Evolutionary conservation across 2,329 filamentous ascomycete genomes (phyloP).

Genomic region (Aureobasidium sp.): DNA sequence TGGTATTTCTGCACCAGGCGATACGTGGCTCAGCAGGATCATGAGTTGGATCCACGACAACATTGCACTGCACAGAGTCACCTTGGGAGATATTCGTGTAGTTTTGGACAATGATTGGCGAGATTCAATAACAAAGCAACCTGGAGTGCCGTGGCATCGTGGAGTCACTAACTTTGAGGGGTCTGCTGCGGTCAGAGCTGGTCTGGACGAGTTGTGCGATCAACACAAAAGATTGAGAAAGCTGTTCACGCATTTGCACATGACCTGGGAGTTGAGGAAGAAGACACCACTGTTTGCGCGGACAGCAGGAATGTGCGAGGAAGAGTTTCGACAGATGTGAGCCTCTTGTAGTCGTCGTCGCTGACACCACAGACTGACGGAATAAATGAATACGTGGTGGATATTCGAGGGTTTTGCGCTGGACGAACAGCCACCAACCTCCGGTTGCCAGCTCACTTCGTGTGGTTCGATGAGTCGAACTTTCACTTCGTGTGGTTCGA

Average conservation of each 20-base stretch:
- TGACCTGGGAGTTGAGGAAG: not conserved
- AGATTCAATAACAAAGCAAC: no score
- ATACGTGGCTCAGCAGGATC: not conserved
- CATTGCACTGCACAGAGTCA: not conserved
- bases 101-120: not conserved
- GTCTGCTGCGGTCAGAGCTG: not conserved
- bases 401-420: no score
- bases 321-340: not conserved
- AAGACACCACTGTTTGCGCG: not conserved
- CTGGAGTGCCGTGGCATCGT: not conserved
- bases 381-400: not conserved
- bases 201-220: not conserved
- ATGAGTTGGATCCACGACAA: not conserved
- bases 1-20: not conserved
- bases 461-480: no score
- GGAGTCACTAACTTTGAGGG: not conserved
- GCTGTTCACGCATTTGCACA: not conserved
- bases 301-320: not conserved
- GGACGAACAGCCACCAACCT: no score
- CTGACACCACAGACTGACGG: not conserved
- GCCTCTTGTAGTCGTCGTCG: not conserved
- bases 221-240: not conserved
- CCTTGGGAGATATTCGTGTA: not conserved
- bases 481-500: no score
- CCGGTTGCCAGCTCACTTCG: no score